phyloP scores from a whole-genome alignment of 1,284 basidiomycete species.

The Rhodotorula glutinis region DNA sequence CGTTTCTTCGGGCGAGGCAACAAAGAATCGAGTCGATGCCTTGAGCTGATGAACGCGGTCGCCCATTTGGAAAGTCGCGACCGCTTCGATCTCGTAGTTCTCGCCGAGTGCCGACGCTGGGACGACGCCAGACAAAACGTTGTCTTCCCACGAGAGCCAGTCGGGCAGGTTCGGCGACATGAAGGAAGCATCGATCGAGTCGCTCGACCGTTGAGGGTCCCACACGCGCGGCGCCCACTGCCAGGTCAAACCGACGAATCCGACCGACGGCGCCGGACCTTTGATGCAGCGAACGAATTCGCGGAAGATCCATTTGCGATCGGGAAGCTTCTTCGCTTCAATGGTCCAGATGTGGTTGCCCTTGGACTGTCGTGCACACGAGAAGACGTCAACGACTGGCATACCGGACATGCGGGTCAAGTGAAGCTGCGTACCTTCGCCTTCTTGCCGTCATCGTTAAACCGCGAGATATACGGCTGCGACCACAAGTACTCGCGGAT shows the following conservation, averaged over 20 bases:
- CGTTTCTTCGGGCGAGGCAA: slow-evolving; percentile 28
- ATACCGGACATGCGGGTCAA: no score
- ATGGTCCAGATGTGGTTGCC: slow-evolving; percentile 99
- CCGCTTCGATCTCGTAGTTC: slow-evolving; percentile 27
- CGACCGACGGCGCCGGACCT: slow-evolving; percentile 72
- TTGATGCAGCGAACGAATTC: slow-evolving; percentile 84
- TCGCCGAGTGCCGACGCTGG: slow-evolving; percentile 30
- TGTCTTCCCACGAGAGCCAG: slow-evolving; percentile 51
- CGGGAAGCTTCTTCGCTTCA: slow-evolving; percentile 77
- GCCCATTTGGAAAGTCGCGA: slow-evolving; percentile 32
- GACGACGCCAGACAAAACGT: slow-evolving; percentile 29
- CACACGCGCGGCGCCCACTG: slow-evolving; percentile 90
- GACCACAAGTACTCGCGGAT: slow-evolving; percentile 96
- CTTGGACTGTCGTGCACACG: slow-evolving; percentile 59
- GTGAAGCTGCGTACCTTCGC: slow-evolving; percentile 60
- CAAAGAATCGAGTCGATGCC: slow-evolving; percentile 21
- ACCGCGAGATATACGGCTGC: slow-evolving; percentile 86
- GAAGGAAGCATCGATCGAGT: slow-evolving; percentile 49
- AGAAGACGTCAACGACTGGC: slow-evolving; percentile 2
- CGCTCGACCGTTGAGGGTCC: slow-evolving; percentile 71
- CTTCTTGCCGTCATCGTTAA: slow-evolving; percentile 99
- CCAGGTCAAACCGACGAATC: slow-evolving; percentile 75
- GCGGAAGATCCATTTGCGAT: slow-evolving; percentile 84
- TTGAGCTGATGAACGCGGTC: slow-evolving; percentile 28
- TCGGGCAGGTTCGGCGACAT: slow-evolving; percentile 47